Evolutionary conservation across 2,329 filamentous ascomycete genomes (phyloP).

Genomic region (Sodiomyces alkalinus): DNA sequence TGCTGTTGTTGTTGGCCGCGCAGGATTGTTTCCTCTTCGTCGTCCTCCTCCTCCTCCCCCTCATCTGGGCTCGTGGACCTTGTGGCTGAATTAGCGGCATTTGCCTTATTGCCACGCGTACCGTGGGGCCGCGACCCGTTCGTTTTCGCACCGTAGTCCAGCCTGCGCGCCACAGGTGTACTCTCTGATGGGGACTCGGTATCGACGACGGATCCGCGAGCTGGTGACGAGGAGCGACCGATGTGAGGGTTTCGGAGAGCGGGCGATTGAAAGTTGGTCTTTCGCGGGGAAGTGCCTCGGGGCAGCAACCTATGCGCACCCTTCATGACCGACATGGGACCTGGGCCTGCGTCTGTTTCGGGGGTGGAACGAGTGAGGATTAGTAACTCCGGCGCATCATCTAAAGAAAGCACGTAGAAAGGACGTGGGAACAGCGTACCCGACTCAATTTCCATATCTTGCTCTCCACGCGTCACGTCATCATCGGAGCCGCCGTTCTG

Average conservation of each 20-base stretch:
- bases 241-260: conserved; percentile 46
- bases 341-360: conserved; percentile 39
- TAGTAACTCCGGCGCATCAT: conserved; percentile 7
- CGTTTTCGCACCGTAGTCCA: conserved; percentile 30
- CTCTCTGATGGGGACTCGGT: conserved; percentile 13
- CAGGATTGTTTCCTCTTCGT: conserved; percentile 11
- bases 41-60: conserved; percentile 10
- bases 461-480: conserved; percentile 19
- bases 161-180: conserved; percentile 32
- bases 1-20: too few relatives aligned
- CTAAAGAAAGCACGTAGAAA: background rate
- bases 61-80: too few relatives aligned
- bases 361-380: conserved; percentile 6
- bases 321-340: conserved; percentile 35
- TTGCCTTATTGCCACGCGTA: conserved; percentile 9
- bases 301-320: conserved; percentile 17
- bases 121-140: conserved; percentile 9
- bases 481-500: conserved; percentile 13
- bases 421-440: conserved; percentile 19
- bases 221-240: conserved; percentile 35
- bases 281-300: conserved; percentile 37
- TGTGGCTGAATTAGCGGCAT: too few relatives aligned
- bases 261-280: conserved; percentile 44
- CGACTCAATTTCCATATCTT: conserved; percentile 38
- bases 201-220: conserved; percentile 20